These are phyloP conservation scores for Calonectria pteridis DNA, from an alignment of 2,329 filamentous ascomycete species.

Conservation along the genomic window DNA sequence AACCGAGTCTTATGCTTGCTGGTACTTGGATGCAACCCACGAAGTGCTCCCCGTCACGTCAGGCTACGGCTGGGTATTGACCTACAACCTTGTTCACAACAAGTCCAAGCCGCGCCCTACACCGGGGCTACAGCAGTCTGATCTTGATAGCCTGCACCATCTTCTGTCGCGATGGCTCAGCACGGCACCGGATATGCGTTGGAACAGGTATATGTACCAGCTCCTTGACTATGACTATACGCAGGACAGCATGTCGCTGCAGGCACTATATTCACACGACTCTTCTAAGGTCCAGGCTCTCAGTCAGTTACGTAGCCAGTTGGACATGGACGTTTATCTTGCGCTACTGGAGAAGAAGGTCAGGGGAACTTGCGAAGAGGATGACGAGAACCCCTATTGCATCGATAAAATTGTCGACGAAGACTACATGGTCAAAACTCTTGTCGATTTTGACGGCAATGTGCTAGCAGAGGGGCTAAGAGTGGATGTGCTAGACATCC, in stretches of 20 bases:
- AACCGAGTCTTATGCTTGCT: constrained; percentile 43
- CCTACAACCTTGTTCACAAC: constrained; percentile 62
- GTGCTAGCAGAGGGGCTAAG: constrained; percentile 28
- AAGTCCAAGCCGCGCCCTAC: constrained; percentile 34
- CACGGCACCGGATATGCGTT: neutral
- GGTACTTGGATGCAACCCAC: constrained; percentile 67
- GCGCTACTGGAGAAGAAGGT: constrained; percentile 47
- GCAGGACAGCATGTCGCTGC: constrained; percentile 46
- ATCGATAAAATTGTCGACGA: constrained; percentile 30
- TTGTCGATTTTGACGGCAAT: constrained; percentile 46
- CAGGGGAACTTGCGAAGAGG: constrained; percentile 26
- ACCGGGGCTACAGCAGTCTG: constrained; percentile 24
- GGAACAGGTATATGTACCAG: constrained; percentile 41
- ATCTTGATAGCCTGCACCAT: constrained; percentile 32
- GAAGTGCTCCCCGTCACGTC: constrained; percentile 60
- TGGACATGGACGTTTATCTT: constrained; percentile 50
- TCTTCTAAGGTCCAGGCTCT: constrained; percentile 41
- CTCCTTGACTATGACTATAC: constrained; percentile 51
- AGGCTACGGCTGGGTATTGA: constrained; percentile 64
- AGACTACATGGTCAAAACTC: constrained; percentile 32
- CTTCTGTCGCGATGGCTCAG: constrained; percentile 46
- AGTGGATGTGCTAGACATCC: constrained; percentile 36
- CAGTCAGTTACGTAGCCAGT: constrained; percentile 34
- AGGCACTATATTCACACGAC: constrained; percentile 46
- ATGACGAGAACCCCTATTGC: neutral